Evolutionary conservation across 1,284 basidiomycete genomes (phyloP).

Genomic region (Irpex sp.): DNA sequence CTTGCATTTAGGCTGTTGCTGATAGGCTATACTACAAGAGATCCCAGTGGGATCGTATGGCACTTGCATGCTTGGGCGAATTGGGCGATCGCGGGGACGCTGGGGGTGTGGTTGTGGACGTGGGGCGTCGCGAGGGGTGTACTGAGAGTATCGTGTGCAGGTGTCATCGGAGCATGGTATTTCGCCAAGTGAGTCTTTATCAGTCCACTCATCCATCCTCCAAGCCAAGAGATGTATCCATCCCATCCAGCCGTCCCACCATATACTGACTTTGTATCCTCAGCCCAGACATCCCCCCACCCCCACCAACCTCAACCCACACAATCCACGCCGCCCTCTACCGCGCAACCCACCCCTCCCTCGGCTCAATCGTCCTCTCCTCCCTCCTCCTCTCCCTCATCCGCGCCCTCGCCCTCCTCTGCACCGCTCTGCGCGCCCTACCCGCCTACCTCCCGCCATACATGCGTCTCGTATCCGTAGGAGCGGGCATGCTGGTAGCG

Average conservation of each 20-base stretch:
- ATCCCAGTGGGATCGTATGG: conserved; percentile 50
- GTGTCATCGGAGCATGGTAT: conserved; percentile 91
- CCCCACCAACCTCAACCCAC: conserved; percentile 57
- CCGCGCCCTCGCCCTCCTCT: conserved; percentile 48
- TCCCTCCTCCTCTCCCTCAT: conserved; percentile 74
- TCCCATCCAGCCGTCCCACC: not conserved
- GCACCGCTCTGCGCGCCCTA: conserved; percentile 47
- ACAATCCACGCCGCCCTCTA: conserved; percentile 76
- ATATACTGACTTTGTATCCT: not conserved
- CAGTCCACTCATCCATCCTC: not conserved
- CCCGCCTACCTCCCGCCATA: conserved; percentile 54
- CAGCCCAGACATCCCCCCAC: conserved; percentile 47
- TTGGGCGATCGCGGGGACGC: conserved; percentile 72
- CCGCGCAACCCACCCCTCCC: conserved; percentile 76
- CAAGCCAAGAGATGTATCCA: not conserved
- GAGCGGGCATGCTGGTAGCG: conserved; percentile 41
- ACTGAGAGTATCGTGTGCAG: conserved; percentile 74
- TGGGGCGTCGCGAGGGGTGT: conserved; percentile 87
- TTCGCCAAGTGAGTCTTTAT: conserved; percentile 65
- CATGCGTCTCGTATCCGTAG: conserved; percentile 38
- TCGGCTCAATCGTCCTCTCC: conserved; percentile 78
- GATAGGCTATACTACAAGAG: conserved; percentile 54
- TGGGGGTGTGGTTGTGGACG: conserved; percentile 84
- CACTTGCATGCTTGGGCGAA: conserved; percentile 79
- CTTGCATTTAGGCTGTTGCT: conserved; percentile 80